Percentiles rank a stretch among this genome's conserved stretches.
Conservation (phyloP, 805 yeast genomes). For the Pichia nanzhaoensis region DNA sequence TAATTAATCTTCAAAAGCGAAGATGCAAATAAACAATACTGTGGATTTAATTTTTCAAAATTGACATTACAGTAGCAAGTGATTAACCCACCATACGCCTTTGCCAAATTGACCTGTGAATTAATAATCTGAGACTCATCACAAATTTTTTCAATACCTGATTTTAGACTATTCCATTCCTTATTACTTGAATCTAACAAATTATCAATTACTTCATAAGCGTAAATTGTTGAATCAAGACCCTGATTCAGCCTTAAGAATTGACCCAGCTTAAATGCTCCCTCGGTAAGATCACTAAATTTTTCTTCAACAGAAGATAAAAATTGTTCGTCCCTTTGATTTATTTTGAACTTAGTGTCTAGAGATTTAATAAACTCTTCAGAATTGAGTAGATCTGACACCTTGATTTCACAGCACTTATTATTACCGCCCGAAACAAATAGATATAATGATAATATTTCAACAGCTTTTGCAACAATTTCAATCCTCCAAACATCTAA, state of each 20-base stretch:
- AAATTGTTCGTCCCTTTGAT: conserved; percentile 15
- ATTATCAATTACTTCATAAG: conserved; percentile 55
- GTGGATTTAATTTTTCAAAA: conserved; percentile 21
- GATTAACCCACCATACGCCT: conserved; percentile 71
- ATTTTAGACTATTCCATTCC: conserved; percentile 43
- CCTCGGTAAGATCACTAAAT: conserved; percentile 37
- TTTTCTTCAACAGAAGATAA: conserved; percentile 33
- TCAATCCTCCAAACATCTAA: conserved; percentile 44
- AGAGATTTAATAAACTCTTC: conserved; percentile 32
- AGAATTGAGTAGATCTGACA: conserved; percentile 25
- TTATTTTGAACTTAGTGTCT: conserved; percentile 32
- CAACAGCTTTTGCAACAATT: conserved; percentile 62
- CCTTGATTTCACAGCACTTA: conserved; percentile 34
- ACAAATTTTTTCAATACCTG: conserved; percentile 50
- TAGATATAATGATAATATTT: conserved; percentile 65
- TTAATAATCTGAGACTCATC: conserved; percentile 55
- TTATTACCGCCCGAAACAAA: conserved; percentile 44
- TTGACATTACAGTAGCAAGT: conserved; percentile 54
- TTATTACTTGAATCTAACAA: conserved; percentile 36
- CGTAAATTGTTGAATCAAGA: conserved; percentile 40
- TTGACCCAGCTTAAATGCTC: conserved; percentile 34
- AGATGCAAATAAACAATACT: conserved; percentile 34
- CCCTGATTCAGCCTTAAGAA: conserved; percentile 41
- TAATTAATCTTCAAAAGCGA: conserved; percentile 46
- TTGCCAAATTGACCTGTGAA: conserved; percentile 63